These are phyloP conservation scores for Umbilicus rupestris DNA, from an alignment of 164 flowering plant species.

Conservation along the genomic window DNA sequence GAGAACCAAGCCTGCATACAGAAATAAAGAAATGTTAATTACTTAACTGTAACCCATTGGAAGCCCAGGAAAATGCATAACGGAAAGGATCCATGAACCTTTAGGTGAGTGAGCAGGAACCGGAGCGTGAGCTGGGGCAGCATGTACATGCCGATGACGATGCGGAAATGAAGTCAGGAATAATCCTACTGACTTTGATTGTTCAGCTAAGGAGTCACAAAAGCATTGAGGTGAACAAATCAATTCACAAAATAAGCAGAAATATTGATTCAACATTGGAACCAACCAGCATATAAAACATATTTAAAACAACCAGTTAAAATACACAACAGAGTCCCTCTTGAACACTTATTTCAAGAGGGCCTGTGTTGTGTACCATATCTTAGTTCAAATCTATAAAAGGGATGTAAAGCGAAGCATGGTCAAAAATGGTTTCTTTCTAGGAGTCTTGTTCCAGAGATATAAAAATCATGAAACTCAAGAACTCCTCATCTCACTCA, in stretches of 20 bases:
- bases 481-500: not conserved
- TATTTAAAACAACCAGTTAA: not conserved
- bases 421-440: too few relatives aligned
- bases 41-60: not conserved
- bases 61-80: constrained; percentile 8
- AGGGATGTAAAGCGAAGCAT: too few relatives aligned
- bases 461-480: not conserved
- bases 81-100: not conserved
- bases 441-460: not conserved
- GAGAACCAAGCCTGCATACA: constrained; percentile 28
- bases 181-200: not conserved
- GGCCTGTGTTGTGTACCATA: too few relatives aligned
- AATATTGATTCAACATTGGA: not conserved
- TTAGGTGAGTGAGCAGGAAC: not conserved
- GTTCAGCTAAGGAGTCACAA: not conserved
- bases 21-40: not conserved
- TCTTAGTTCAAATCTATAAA: too few relatives aligned
- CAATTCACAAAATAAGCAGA: not conserved
- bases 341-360: not conserved
- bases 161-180: not conserved
- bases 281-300: not conserved
- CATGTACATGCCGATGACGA: not conserved
- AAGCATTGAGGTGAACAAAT: not conserved
- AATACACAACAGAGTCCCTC: not conserved
- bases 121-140: not conserved